Base-by-base conservation (phyloP, 2,329 filamentous ascomycete genomes). In the Exophiala alcalophila region DNA sequence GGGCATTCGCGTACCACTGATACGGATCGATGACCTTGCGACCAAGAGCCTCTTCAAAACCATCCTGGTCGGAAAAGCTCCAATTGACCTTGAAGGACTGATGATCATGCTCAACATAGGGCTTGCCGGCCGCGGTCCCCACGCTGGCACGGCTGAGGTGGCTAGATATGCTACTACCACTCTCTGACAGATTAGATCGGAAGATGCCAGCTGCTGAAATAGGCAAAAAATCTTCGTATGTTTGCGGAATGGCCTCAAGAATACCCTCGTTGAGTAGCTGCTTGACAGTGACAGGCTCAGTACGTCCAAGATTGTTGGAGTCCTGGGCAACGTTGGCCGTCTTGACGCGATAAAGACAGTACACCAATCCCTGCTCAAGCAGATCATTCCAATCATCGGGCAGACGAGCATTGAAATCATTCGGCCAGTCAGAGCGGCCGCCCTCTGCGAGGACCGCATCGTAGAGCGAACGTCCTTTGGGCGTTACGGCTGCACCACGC, bases 181-280 rank as follows among this genome's bases (percentile, higher is more conserved):
- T n/a, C n/a, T n/a, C n/a, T n/a, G 20, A 24, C 25, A n/a, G 52
- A 14, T 72, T 74, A 0, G 69, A 72, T 26, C 65, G 65, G 47
- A 74, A 74, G 26, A 77, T 77, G 0, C 73, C 73, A 0, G 71
- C 73, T 0, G 73, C 74, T 1, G 71, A 74, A 2, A 77, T 56
- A 0, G 74, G 74, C 3, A 77, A 58, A 33, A 77, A 77, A 40
- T 77, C 74, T 44, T 77, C 74, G 42, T 77, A 77, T 0, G 67
- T 74, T 12, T 77, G 65, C 2, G 74, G 70, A 3, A 64, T 54
- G 4, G 60, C 62, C 26, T 61, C 52, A 0, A 76, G 25, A 3
- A 62, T 18, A 0, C 63, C 62, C 0, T 58, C 35, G 2, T 53
- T 40, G 2, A 74, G 36, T 1, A 73, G 58, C 1, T 56, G n/a